Base-by-base conservation (phyloP, 2,329 filamentous ascomycete species). In the Dactylella cylindrospora region DNA sequence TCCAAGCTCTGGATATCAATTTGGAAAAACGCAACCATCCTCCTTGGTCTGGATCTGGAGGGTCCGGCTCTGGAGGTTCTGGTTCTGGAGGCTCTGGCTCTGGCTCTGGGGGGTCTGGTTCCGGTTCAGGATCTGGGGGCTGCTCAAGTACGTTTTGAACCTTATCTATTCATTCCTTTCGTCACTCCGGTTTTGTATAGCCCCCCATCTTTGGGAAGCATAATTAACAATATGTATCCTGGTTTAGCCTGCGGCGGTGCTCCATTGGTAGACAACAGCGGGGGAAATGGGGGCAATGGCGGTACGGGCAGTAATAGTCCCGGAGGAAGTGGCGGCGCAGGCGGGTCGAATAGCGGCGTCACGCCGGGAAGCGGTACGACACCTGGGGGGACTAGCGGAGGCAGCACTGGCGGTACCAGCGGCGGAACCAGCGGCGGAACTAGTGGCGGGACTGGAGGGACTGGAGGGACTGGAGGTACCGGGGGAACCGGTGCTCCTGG, bases 1-100 rank as follows among this genome's bases (percentile, higher is more conserved):
- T 13, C n/a, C 33, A 38, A n/a, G n/a, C n/a, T 17, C 13, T 38
- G 33, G n/a, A n/a, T n/a, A n/a, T n/a, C n/a, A n/a, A n/a, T n/a
- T 8, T 40, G 6, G 36, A 33, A n/a, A 35, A 41, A 17, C 38
- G 46, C 22, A n/a, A 9, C 12, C 35, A 20, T 23, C n/a, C n/a
- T n/a, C n/a, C n/a, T 9, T 38, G 26, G 22, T 46, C n/a, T 61
- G 55, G 12, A 4, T 33, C 22, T 46, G 55, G 2, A 25, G 47
- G 31, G n/a, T n/a, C n/a, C n/a, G n/a, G n/a, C n/a, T n/a, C n/a
- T 19, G 55, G 52, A 43, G 10, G 55, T 36, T 2, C 5, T 17
- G 4, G 6, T n/a, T n/a, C 22, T 8, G 17, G 28, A 6, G 12
- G 28, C 12, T 5, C 12, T n/a, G 31, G 10, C 5, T 23, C 25